Percentiles rank a stretch among this genome's conserved stretches.
Evolutionary conservation across 768 basidiomycete species (phyloP).

Genomic region (Gloeopeniophorella convolvens): DNA sequence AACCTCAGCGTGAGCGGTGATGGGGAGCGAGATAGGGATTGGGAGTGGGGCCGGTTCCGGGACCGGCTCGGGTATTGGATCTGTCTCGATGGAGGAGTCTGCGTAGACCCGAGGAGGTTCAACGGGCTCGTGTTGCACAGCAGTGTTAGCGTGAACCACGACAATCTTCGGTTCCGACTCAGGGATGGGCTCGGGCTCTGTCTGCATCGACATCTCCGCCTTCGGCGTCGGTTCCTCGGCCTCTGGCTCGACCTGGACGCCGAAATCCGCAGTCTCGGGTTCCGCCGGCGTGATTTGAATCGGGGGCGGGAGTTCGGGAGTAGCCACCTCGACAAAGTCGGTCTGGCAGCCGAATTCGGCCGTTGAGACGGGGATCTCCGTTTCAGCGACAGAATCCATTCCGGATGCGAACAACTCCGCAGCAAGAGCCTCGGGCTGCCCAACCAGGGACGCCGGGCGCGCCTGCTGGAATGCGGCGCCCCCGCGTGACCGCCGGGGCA

Average conservation of each 20-base stretch:
- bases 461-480: conserved; percentile 66
- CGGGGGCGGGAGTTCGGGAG: conserved; percentile 22
- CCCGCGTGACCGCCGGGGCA: conserved; percentile 51
- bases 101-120: conserved; percentile 24
- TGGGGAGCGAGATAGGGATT: conserved; percentile 6
- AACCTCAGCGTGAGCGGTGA: conserved; percentile 26
- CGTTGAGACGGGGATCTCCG: conserved; percentile 35
- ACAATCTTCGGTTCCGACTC: neutral
- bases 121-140: conserved; percentile 40
- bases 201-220: conserved; percentile 29
- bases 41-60: conserved; percentile 9
- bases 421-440: conserved; percentile 65
- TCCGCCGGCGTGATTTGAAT: conserved; percentile 26
- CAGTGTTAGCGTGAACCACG: conserved; percentile 37
- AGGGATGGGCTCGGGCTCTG: conserved; percentile 23
- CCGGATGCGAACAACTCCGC: conserved; percentile 50
- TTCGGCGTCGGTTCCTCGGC: conserved; percentile 5
- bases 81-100: conserved; percentile 19
- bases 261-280: conserved; percentile 28
- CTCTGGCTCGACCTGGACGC: conserved; percentile 29
- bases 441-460: conserved; percentile 64
- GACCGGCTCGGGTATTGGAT: conserved; percentile 24
- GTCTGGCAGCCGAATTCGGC: conserved; percentile 65
- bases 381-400: conserved; percentile 38
- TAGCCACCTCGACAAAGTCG: conserved; percentile 41